A percentile compares a stretch with the other conserved stretches of the same genome.
Conservation (phyloP, 2,329 filamentous ascomycete species). For the Fusarium verticillioides region DNA sequence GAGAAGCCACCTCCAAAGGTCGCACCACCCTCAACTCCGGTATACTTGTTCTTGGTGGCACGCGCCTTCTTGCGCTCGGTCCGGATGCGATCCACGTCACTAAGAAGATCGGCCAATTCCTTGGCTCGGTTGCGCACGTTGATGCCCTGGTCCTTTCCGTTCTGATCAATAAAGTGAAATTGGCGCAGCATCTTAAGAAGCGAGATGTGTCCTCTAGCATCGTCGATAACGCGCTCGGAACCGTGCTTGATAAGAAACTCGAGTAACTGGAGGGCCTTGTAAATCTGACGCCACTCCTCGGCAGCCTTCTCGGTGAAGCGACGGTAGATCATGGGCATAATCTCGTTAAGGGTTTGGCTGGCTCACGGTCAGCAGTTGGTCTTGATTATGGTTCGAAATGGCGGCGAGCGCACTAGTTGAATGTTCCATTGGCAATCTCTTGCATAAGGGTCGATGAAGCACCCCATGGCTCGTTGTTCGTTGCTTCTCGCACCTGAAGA, state of each 20-base stretch:
- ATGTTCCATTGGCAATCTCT: constrained; percentile 97
- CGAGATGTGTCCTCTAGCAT: constrained; percentile 93
- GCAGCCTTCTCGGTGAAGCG: constrained; percentile 98
- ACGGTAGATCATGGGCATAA: constrained; percentile 99
- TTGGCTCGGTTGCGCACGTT: constrained; percentile 98
- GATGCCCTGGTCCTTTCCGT: constrained; percentile 97
- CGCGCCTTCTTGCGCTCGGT: constrained; percentile 89
- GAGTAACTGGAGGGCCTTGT: constrained; percentile 96
- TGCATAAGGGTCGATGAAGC: constrained; percentile 88
- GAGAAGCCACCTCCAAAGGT: constrained; percentile 69
- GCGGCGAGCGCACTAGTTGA: constrained; percentile 88
- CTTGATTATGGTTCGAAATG: constrained; percentile 26
- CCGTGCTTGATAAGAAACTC: constrained; percentile 99
- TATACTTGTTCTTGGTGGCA: constrained; percentile 92
- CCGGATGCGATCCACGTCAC: constrained; percentile 90
- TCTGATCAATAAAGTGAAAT: constrained; percentile 95
- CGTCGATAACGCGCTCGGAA: constrained; percentile 96
- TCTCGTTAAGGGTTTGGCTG: constrained; percentile 96
- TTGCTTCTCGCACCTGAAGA: constrained; percentile 88
- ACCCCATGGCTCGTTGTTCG: constrained; percentile 99
- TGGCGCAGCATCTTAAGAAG: constrained; percentile 98
- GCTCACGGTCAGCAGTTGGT: constrained; percentile 31
- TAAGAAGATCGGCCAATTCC: constrained; percentile 91
- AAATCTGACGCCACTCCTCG: constrained; percentile 99
- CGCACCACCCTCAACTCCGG: constrained; percentile 87